These are phyloP conservation scores for Cicer arietinum DNA, from an alignment of 306 rosid genomes.

Conservation along the genomic window DNA sequence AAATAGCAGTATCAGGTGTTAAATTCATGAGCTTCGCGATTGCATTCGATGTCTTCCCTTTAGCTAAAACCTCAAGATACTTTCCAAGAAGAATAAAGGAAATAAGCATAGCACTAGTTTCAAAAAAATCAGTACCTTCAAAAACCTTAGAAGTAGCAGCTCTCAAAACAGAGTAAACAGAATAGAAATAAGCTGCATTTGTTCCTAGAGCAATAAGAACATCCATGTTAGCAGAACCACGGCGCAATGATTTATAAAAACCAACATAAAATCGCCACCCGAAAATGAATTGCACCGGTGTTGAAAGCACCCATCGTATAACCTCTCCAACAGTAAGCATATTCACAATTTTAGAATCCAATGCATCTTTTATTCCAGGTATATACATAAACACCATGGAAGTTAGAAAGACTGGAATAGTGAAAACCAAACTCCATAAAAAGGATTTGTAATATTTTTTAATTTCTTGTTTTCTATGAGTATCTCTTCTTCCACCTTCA, in stretches of 20 bases:
- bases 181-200: slow-evolving; percentile 88
- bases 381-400: slow-evolving; percentile 92
- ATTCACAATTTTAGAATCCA: slow-evolving; percentile 70
- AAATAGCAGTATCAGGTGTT: slow-evolving; percentile 73
- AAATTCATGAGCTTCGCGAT: slow-evolving; percentile 87
- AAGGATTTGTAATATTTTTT: slow-evolving; percentile 60
- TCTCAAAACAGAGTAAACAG: slow-evolving; percentile 77
- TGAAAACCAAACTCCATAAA: slow-evolving; percentile 76
- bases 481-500: slow-evolving; percentile 56
- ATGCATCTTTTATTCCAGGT: slow-evolving; percentile 59
- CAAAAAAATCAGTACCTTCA: slow-evolving; percentile 85
- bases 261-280: slow-evolving; percentile 79
- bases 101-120: slow-evolving; percentile 89
- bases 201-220: slow-evolving; percentile 88
- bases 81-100: slow-evolving; percentile 85
- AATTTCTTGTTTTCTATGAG: slow-evolving; percentile 61
- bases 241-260: slow-evolving; percentile 69
- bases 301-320: slow-evolving; percentile 73
- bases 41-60: slow-evolving; percentile 89
- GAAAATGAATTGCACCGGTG: slow-evolving; percentile 82
- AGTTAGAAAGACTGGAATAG: slow-evolving; percentile 79
- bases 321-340: slow-evolving; percentile 74
- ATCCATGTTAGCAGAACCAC: slow-evolving; percentile 90
- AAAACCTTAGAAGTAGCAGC: slow-evolving; percentile 65
- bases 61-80: slow-evolving; percentile 86